Percentiles rank a stretch among this genome's conserved stretches.
Evolutionary conservation across 2,329 filamentous ascomycete genomes (phyloP).

Genomic region (Talaromyces funiculosus): DNA sequence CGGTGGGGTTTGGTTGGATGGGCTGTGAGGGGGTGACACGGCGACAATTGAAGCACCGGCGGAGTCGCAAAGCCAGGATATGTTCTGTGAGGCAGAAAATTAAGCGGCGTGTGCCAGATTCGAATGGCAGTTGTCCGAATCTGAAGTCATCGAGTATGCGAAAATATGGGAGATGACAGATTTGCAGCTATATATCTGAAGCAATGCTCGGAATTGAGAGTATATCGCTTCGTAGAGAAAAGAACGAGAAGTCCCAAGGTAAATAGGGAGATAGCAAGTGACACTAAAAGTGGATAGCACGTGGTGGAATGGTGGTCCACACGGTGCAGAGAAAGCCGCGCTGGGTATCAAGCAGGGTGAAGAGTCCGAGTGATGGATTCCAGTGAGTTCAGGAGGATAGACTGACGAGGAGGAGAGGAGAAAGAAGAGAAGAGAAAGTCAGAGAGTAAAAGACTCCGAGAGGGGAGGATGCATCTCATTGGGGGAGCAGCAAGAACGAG

Average conservation of each 20-base stretch:
- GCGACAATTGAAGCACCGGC: conserved; percentile 3
- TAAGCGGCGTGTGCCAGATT: conserved; percentile 3
- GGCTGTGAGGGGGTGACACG: conserved; percentile 7
- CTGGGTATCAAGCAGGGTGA: neutral
- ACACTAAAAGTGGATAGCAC: no score
- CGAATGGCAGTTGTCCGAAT: neutral
- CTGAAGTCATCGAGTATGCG: conserved; percentile 7
- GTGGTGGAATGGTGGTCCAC: neutral
- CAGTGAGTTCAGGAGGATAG: neutral
- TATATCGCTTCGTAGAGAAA: neutral
- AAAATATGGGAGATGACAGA: neutral
- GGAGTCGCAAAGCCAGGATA: neutral
- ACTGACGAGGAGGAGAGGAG: neutral
- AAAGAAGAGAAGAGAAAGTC: neutral
- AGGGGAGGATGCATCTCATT: neutral
- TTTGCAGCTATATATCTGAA: neutral
- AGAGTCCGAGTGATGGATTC: neutral
- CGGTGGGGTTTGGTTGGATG: conserved; percentile 6
- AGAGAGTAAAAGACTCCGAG: neutral
- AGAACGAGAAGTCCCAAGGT: neutral
- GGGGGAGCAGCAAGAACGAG: neutral
- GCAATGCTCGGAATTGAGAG: neutral
- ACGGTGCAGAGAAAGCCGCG: neutral
- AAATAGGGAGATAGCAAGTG: neutral
- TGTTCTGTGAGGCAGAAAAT: neutral